Conservation (phyloP, 768 basidiomycete species). For the Lactifluus piperatus region DNA sequence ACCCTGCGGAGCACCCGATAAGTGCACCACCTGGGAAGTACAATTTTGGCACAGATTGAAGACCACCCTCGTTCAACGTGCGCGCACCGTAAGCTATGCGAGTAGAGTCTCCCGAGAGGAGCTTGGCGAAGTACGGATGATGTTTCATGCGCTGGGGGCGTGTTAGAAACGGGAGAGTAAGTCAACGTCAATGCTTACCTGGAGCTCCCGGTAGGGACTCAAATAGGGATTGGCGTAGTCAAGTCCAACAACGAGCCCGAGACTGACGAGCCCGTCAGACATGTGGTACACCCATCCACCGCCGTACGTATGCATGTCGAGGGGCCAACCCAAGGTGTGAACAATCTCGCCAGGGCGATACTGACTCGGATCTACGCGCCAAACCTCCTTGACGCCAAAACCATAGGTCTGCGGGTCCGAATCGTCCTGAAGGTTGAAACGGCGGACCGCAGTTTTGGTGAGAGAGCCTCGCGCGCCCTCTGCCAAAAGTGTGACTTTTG, state of each 20-base stretch:
- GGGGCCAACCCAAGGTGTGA: conserved; percentile 92
- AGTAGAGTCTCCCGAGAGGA: conserved; percentile 61
- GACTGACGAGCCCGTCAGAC: conserved; percentile 79
- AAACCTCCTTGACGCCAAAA: conserved; percentile 94
- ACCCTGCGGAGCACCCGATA: conserved; percentile 92
- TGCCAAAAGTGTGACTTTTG: conserved; percentile 85
- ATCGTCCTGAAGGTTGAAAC: conserved; percentile 62
- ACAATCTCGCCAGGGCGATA: conserved; percentile 77
- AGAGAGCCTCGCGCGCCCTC: conserved; percentile 94
- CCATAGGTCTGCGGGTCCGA: conserved; percentile 90
- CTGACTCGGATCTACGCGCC: conserved; percentile 64
- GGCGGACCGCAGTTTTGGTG: conserved; percentile 65
- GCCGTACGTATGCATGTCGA: conserved; percentile 75
- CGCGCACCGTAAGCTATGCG: conserved; percentile 90
- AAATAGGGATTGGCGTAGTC: conserved; percentile 94
- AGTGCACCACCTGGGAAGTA: conserved; percentile 92
- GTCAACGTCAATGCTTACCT: conserved; percentile 41
- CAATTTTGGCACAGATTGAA: conserved; percentile 80
- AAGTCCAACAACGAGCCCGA: conserved; percentile 88
- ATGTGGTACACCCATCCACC: conserved; percentile 96
- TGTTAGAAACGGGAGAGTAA: background rate
- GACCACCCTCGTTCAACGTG: conserved; percentile 85
- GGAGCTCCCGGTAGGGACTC: conserved; percentile 87
- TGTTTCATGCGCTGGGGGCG: conserved; percentile 79
- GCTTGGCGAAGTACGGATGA: conserved; percentile 81